Conservation (phyloP, 768 basidiomycete species). For the Boletus coccyginus region DNA sequence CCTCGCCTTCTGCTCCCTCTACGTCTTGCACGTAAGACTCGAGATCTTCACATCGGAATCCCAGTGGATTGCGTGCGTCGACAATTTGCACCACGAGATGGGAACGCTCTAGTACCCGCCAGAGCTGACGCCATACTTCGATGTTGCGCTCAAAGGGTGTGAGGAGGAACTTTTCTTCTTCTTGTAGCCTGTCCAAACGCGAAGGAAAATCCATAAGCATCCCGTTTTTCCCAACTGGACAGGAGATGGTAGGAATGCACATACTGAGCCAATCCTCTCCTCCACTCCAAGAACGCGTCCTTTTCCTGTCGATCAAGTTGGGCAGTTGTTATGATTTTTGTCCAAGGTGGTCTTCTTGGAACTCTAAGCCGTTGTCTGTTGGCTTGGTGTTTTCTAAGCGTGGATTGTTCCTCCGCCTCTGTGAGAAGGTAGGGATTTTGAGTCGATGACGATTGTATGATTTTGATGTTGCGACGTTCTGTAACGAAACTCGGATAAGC, state of each 20-base stretch:
- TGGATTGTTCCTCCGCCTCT: slow-evolving; percentile 75
- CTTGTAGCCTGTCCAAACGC: slow-evolving; percentile 63
- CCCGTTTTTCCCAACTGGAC: background rate
- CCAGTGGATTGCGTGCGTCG: slow-evolving; percentile 91
- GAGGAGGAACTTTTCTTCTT: slow-evolving; percentile 80
- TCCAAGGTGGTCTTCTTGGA: slow-evolving; percentile 90
- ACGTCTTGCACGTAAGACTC: slow-evolving; percentile 84
- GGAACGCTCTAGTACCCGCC: slow-evolving; percentile 94
- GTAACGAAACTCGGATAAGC: slow-evolving; percentile 2
- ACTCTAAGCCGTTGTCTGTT: slow-evolving; percentile 78
- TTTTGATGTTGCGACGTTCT: slow-evolving; percentile 81
- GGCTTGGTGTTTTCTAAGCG: slow-evolving; percentile 69
- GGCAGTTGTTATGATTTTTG: slow-evolving; percentile 66
- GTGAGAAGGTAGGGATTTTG: slow-evolving; percentile 87
- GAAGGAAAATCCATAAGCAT: background rate
- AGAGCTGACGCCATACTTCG: slow-evolving; percentile 98
- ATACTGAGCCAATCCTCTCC: slow-evolving; percentile 87
- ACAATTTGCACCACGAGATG: slow-evolving; percentile 95
- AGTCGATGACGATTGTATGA: slow-evolving; percentile 53
- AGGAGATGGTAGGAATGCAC: slow-evolving; percentile 29
- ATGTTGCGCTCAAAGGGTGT: slow-evolving; percentile 97
- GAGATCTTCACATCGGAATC: slow-evolving; percentile 90
- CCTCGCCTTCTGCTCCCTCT: slow-evolving; percentile 77
- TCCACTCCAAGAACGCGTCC: slow-evolving; percentile 89
- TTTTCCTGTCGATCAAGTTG: slow-evolving; percentile 90